Base-by-base conservation (phyloP, 169 alveolate genomes). In the Cryptosporidium ryanae region DNA sequence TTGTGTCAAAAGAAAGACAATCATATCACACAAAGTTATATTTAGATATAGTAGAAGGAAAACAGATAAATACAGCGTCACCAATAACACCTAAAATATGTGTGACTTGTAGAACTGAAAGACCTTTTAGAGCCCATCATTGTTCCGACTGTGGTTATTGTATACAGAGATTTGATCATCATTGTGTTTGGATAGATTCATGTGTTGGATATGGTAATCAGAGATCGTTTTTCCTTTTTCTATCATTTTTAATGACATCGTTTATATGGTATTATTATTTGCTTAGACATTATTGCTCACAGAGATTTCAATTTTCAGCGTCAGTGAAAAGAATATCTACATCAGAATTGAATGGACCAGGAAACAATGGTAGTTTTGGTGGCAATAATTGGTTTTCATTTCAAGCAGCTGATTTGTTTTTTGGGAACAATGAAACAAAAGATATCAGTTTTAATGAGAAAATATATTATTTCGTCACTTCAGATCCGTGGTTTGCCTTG, bases 181-280 rank as follows among this genome's bases (percentile, higher is more conserved):
- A 96, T 84, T 96, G 98, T 87, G 90, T 91, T 52, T 96, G 97
- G 97, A 91, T 96, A 44, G 95, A 95, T 70, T 92, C 93, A 82
- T 94, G 97, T 84, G 95, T 93, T 10, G 98, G 98, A 38, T 67
- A 66, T 52, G 91, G 91, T 46, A 94, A 94, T 76, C 94, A 91
- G 63, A 57, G 94, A 32, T 68, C 93, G 38, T 94, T 93, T 84
- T 90, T 68, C 66, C 48, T 92, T 44, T 92, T 91, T 71, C 54
- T 87, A 65, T 64, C 87, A 48, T 84, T 82, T 66, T 57, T 92
- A 81, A 83, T 90, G 48, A 21, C 81, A 64, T 38, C 90, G 44
- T 82, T 95, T 82, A 76, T 89, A 71, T 92, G 92, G 66, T 81
- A 84, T 76, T 94, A 89, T 87, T 84, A 82, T 65, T 61, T 76